Conservation (phyloP, 2,329 filamentous ascomycete species). For the Chaetomiaceae sp. region DNA sequence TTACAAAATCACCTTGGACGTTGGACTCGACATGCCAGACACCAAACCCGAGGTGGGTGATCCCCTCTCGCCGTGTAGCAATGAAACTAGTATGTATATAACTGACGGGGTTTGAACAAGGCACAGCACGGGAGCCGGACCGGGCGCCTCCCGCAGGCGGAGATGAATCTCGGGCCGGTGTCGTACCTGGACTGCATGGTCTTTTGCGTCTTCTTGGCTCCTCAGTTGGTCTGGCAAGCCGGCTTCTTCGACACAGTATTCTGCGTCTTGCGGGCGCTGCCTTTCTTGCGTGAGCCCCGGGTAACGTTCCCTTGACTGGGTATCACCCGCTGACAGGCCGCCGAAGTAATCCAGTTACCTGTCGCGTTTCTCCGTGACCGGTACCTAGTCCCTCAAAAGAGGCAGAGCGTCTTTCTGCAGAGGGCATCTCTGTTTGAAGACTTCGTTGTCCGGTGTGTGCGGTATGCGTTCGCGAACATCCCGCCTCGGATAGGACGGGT, state of each 20-base stretch:
- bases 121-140: background rate
- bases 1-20: too few relatives aligned
- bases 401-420: background rate
- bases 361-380: background rate
- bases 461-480: conserved; percentile 3
- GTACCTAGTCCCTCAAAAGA: background rate
- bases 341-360: background rate
- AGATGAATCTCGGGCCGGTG: conserved; percentile 33
- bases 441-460: conserved; percentile 1
- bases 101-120: too few relatives aligned
- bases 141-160: background rate
- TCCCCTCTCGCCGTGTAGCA: too few relatives aligned
- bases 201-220: conserved; percentile 66
- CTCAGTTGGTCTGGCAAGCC: conserved; percentile 65
- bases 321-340: background rate
- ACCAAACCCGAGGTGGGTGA: too few relatives aligned
- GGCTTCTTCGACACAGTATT: conserved; percentile 55
- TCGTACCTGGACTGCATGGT: conserved; percentile 71
- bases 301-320: too few relatives aligned
- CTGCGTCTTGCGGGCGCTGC: conserved; percentile 46
- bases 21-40: too few relatives aligned
- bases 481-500: conserved; percentile 3
- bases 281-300: background rate
- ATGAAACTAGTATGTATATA: too few relatives aligned
- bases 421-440: background rate